phyloP scores from a whole-genome alignment of 768 basidiomycete genomes.

The Termitomyces sp. region DNA sequence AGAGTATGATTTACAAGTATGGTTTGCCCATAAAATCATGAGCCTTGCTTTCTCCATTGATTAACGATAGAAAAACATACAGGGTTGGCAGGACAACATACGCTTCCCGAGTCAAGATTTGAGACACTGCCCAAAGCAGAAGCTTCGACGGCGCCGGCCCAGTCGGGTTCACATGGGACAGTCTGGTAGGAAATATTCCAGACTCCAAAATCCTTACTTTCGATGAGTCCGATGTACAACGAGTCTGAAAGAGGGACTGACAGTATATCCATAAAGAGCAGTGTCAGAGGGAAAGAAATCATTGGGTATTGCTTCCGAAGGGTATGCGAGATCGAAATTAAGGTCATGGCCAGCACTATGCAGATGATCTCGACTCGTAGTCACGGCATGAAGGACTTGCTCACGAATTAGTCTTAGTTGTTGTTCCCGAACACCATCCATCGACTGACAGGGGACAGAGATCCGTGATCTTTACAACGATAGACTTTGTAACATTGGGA shows the following conservation, averaged over 20 bases:
- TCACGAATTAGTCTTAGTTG: conserved; percentile 59
- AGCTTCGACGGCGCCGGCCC: conserved; percentile 58
- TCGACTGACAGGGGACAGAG: conserved; percentile 61
- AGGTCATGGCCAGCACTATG: conserved; percentile 63
- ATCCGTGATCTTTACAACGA: conserved; percentile 79
- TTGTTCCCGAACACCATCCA: conserved; percentile 74
- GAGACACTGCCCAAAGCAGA: conserved; percentile 68
- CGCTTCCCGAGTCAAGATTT: conserved; percentile 48
- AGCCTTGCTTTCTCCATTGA: neutral
- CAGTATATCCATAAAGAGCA: conserved; percentile 59
- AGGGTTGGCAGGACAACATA: conserved; percentile 74
- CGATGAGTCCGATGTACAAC: neutral
- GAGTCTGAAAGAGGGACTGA: conserved; percentile 13
- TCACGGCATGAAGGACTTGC: conserved; percentile 18
- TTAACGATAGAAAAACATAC: conserved; percentile 30
- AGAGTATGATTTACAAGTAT: conserved; percentile 70
- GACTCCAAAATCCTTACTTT: conserved; percentile 72
- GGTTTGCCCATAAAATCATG: conserved; percentile 32
- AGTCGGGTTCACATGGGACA: conserved; percentile 58
- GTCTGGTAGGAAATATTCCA: conserved; percentile 78
- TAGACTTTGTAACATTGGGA: conserved; percentile 53
- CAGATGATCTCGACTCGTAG: neutral
- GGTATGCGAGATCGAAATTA: conserved; percentile 83
- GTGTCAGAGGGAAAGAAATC: conserved; percentile 75
- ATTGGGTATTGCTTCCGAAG: conserved; percentile 64